Base-by-base conservation (phyloP, 2,329 filamentous ascomycete genomes). In the Colletotrichum camelliae region DNA sequence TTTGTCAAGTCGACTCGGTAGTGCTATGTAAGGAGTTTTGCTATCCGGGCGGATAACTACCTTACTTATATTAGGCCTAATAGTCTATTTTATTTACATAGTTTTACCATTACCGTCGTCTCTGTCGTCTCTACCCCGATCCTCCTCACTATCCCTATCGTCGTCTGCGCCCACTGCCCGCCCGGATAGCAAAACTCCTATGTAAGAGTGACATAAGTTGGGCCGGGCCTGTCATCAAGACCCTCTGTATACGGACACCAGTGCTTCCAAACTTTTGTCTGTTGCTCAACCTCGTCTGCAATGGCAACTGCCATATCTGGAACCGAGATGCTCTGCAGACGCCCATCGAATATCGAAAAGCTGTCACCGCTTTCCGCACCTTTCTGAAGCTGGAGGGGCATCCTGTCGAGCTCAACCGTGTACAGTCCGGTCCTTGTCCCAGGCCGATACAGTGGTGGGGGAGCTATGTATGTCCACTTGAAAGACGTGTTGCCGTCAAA, bases 241-340 rank as follows among this genome's bases (percentile, higher is more conserved):
- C 57, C 67, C 9, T 70, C 39, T 15, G 67, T 70, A 15, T 31
- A 70, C 21, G 67, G 67, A 15, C 67, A 70, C 67, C 67, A 70
- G 6, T 70, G 57, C 33, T 70, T 70, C 67, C 67, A 70, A n/a
- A 52, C 27, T 39, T 70, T 70, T 2, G 57, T 52, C n/a, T 70
- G 67, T 21, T 70, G 67, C 57, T 70, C 67, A 16, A 70, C 37
- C 37, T 70, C 67, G 24, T 70, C 67, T 31, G 67, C 67, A 18
- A 70, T 70, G 7, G 67, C 67, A n/a, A 70, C 37, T 8, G 67
- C 67, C 67, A 70, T 70, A 27, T 70, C 67, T 7, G 67, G 37
- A 35, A 70, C 67, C 16, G 67, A 70, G 16, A 70, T 70, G n/a
- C 67, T 70, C 58, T 70, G 67, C 10, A 70, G 2, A 18, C 67